These are phyloP conservation scores for Pythium pyrilobum DNA, from an alignment of 352 stramenopile genomes.

Conservation along the genomic window DNA sequence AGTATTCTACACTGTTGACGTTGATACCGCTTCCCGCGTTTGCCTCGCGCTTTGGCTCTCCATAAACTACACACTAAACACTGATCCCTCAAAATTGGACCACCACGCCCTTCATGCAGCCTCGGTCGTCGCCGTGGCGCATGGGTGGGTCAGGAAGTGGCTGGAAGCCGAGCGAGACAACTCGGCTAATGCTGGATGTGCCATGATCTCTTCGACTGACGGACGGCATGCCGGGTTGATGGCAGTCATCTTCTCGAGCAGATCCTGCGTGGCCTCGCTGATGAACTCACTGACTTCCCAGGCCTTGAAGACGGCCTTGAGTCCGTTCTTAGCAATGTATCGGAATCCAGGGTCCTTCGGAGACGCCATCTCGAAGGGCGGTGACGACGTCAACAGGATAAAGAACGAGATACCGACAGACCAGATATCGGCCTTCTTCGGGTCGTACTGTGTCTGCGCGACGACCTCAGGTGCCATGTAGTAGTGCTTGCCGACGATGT, in stretches of 20 bases:
- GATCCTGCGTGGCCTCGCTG: conserved; percentile 48
- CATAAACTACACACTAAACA: conserved; percentile 4
- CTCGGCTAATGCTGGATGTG: conserved; percentile 46
- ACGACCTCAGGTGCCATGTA: conserved; percentile 97
- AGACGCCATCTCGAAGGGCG: conserved; percentile 87
- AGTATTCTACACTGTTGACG: too few relatives aligned
- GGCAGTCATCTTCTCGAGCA: conserved; percentile 72
- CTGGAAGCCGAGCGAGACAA: not conserved
- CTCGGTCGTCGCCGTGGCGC: not conserved
- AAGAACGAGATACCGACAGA: conserved; percentile 92
- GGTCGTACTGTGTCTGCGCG: conserved; percentile 83
- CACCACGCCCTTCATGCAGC: not conserved
- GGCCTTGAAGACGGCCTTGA: conserved; percentile 64
- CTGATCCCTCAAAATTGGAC: not conserved
- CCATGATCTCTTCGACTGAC: conserved; percentile 51
- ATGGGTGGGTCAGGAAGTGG: conserved; percentile 3
- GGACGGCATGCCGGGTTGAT: conserved; percentile 55
- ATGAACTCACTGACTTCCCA: conserved; percentile 45
- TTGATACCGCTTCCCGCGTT: too few relatives aligned
- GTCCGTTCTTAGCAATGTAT: conserved; percentile 72
- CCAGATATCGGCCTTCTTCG: conserved; percentile 91
- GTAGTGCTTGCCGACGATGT: conserved; percentile 90
- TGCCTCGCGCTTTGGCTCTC: not conserved
- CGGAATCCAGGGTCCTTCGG: conserved; percentile 84
- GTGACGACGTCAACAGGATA: conserved; percentile 91